Base-by-base conservation (phyloP, 257 asterid genomes). In the Striga asiatica region DNA sequence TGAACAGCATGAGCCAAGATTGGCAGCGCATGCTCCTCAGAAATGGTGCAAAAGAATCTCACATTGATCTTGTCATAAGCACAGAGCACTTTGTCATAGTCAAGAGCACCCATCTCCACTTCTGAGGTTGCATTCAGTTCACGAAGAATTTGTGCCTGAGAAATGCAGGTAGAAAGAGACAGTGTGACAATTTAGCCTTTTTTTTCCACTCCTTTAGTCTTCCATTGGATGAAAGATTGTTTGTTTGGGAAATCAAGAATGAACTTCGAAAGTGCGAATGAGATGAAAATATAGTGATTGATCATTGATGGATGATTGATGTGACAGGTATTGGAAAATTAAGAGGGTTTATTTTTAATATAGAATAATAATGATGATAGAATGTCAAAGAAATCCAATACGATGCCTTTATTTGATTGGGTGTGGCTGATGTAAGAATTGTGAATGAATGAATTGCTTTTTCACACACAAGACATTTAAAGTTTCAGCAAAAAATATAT, bases 61-160 rank as follows among this genome's bases (percentile, higher is more conserved):
- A 58, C 69, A 53, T 76, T 68, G 64, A 84, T 64, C 73, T 67
- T 79, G 43, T 77, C 85, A 68, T 92, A 87, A 45, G 95, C 94
- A 76, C 75, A 52, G 31, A 82, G 71, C 62, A 87, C 71, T 60
- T 69, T 79, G 67, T 92, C 98, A 74, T 82, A 84, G 71, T 92
- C 97, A 34, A 84, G 82, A 60, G 73, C 83, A 58, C 76, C 87
- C 67, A 84, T 76, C 71, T 84, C 97, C 62, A 65, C 60, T 17
- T 71, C 74, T 18, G 85, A 81, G 23, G 76, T 73, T 52, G 97
- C 85, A 80, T 87, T 91, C 68, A 92, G 67, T 57, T 81, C 86
- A 35, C 74, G 78, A 29, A 87, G 84, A 69, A 80, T 74, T 43
- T 77, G 74, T 54, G 95, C 98, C 98, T 91, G 80, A 58, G 70